A percentile compares a stretch with the other conserved stretches of the same genome.
Evolutionary conservation across 345 rosid genomes (phyloP).

Genomic region (Hevea brasiliensis): DNA sequence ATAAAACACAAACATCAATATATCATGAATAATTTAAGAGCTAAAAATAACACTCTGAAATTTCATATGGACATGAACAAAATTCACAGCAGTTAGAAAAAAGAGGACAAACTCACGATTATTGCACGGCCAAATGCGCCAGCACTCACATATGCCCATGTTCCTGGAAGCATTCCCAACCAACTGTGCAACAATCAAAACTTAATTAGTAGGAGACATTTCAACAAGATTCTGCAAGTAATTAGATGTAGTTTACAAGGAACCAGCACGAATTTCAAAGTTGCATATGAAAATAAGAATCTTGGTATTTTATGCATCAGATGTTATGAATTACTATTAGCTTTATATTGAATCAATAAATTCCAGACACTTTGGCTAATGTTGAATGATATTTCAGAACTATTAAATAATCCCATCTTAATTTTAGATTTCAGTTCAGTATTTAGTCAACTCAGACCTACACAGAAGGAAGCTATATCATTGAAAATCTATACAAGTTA

Average conservation of each 20-base stretch:
- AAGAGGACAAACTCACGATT: conserved; percentile 53
- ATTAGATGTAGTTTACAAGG: background rate
- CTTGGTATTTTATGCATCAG: no score
- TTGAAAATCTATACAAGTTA: background rate
- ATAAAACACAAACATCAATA: background rate
- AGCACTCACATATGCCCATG: conserved; percentile 98
- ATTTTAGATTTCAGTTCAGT: background rate
- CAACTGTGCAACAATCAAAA: conserved; percentile 57
- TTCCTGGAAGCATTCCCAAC: conserved; percentile 98
- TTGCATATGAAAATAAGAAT: background rate
- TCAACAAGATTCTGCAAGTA: background rate
- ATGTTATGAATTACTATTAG: background rate
- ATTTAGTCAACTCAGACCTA: background rate
- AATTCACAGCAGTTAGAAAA: conserved; percentile 1
- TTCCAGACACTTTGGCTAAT: background rate
- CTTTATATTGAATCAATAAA: background rate
- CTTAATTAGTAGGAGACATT: conserved; percentile 11
- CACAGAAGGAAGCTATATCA: background rate
- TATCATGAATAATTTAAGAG: background rate
- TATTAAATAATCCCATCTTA: background rate
- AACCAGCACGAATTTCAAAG: background rate
- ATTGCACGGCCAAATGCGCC: conserved; percentile 96
- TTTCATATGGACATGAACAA: background rate
- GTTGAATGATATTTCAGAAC: conserved; percentile 1
- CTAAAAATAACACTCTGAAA: background rate